These are phyloP conservation scores for Vaccinium darrowii DNA, from an alignment of 148 eudicot species.

Conservation along the genomic window DNA sequence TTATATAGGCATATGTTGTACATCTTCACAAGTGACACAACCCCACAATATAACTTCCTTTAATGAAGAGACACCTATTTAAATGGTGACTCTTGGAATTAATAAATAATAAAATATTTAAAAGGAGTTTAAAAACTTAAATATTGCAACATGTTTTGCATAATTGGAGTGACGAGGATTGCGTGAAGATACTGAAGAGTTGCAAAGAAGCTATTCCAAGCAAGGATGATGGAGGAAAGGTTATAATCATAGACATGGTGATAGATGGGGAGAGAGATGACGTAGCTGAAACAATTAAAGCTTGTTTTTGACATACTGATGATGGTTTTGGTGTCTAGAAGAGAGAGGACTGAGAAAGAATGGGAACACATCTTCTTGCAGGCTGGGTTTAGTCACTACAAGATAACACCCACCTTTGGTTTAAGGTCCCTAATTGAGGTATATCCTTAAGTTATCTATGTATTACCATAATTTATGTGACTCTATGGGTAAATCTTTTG, in stretches of 20 bases:
- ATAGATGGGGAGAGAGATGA: constrained; percentile 1
- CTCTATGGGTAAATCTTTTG: too few relatives aligned
- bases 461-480: too few relatives aligned
- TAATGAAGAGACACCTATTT: too few relatives aligned
- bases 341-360: constrained; percentile 14
- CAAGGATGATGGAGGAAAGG: constrained; percentile 10
- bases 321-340: constrained; percentile 4
- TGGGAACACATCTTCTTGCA: constrained; percentile 18
- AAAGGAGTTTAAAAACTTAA: too few relatives aligned
- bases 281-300: not conserved
- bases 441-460: constrained; percentile 6
- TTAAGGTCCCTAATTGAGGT: constrained; percentile 19
- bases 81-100: too few relatives aligned
- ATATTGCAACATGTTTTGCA: constrained; percentile 4
- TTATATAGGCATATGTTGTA: too few relatives aligned
- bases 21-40: too few relatives aligned
- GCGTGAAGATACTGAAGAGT: constrained; percentile 17
- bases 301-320: constrained; percentile 14
- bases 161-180: constrained; percentile 13
- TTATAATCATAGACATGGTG: constrained; percentile 17
- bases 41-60: too few relatives aligned
- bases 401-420: constrained; percentile 11
- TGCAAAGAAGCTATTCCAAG: constrained; percentile 13
- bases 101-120: too few relatives aligned
- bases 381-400: constrained; percentile 17